These are phyloP conservation scores for Xylariaceae sp. DNA, from an alignment of 2,329 filamentous ascomycete genomes.

Conservation along the genomic window DNA sequence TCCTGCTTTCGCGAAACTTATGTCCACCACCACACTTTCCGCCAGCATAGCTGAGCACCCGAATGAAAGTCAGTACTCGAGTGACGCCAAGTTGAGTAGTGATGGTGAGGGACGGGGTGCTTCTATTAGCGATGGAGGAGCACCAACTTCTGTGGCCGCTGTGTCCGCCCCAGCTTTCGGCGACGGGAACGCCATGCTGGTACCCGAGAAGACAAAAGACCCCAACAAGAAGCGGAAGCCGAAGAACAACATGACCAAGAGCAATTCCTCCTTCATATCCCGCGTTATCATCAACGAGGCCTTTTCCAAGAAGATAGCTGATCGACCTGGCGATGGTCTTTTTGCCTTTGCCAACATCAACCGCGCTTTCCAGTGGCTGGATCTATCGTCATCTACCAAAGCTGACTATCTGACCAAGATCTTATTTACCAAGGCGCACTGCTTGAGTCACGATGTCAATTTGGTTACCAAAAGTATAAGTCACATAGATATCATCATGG, in stretches of 20 bases:
- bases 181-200: constrained; percentile 74
- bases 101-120: constrained; percentile 49
- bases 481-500: constrained; percentile 90
- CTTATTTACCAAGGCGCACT: constrained; percentile 93
- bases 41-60: constrained; percentile 58
- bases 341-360: constrained; percentile 96
- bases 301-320: constrained; percentile 71
- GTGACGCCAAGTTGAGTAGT: constrained; percentile 55
- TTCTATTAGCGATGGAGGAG: constrained; percentile 46
- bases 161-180: constrained; percentile 68
- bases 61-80: constrained; percentile 55
- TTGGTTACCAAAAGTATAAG: constrained; percentile 69
- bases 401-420: constrained; percentile 93
- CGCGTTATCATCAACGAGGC: constrained; percentile 87
- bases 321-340: constrained; percentile 72
- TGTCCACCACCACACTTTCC: constrained; percentile 46
- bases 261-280: constrained; percentile 98
- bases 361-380: constrained; percentile 92
- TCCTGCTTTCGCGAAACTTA: constrained; percentile 51
- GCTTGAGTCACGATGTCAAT: constrained; percentile 92
- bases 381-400: constrained; percentile 73
- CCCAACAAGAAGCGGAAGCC: constrained; percentile 82
- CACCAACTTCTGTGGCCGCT: constrained; percentile 35
- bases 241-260: constrained; percentile 98
- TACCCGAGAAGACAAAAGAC: constrained; percentile 61